phyloP scores from a whole-genome alignment of 352 stramenopile species.

The Labyrinthula sp. region DNA sequence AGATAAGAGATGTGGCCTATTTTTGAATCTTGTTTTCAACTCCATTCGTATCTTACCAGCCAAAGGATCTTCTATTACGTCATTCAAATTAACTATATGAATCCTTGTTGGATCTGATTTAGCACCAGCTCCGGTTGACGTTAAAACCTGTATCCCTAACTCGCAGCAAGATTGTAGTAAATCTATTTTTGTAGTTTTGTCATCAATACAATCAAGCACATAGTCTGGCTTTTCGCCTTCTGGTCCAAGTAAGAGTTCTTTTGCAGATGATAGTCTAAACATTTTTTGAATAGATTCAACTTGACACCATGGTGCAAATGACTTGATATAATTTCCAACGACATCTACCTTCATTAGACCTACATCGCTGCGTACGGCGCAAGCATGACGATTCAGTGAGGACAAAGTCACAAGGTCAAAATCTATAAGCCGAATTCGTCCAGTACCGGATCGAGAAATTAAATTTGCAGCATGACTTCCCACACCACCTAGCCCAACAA shows the following conservation, averaged over 20 bases:
- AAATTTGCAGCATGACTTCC: constrained; percentile 86
- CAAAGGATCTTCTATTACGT: constrained; percentile 71
- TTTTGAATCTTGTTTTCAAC: constrained; percentile 39
- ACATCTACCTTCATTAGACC: constrained; percentile 70
- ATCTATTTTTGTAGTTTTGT: constrained; percentile 84
- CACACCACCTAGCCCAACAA: constrained; percentile 87
- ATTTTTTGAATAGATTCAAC: constrained; percentile 66
- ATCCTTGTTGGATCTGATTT: constrained; percentile 86
- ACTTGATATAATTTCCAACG: constrained; percentile 50
- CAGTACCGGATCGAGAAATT: constrained; percentile 78
- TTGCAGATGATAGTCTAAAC: constrained; percentile 44
- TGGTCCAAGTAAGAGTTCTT: constrained; percentile 25
- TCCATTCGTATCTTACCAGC: constrained; percentile 81
- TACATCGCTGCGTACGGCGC: constrained; percentile 80
- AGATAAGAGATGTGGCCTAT: constrained; percentile 5
- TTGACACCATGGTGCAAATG: constrained; percentile 35
- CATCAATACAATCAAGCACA: constrained; percentile 95
- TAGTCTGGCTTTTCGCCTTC: constrained; percentile 56
- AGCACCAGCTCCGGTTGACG: constrained; percentile 68
- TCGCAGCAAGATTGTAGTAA: constrained; percentile 66
- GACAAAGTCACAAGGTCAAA: constrained; percentile 98
- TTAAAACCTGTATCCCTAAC: constrained; percentile 46
- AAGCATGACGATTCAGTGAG: constrained; percentile 91
- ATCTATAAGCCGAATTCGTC: constrained; percentile 81
- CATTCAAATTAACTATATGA: constrained; percentile 79